Evolutionary conservation across 1,284 basidiomycete genomes (phyloP).

Genomic region (Irpex lacteus): DNA sequence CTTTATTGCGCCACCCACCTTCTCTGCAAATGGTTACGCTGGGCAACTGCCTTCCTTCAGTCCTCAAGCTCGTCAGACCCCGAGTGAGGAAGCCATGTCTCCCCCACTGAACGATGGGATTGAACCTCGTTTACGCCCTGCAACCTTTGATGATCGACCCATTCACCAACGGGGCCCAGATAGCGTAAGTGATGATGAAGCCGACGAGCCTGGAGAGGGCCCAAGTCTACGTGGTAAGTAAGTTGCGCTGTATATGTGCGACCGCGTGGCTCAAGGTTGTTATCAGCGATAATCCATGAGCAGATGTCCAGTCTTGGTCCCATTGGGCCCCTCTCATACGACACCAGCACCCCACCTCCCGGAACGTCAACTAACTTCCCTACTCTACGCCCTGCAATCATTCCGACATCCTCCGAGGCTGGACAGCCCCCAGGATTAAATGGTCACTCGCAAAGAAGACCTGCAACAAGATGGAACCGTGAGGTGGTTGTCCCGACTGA

Average conservation of each 20-base stretch:
- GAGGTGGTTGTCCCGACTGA: constrained; percentile 6
- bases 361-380: no score
- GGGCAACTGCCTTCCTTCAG: no score
- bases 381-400: no score
- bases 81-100: background rate
- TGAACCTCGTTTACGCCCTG: background rate
- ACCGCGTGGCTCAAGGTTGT: no score
- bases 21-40: no score
- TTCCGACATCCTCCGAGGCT: background rate
- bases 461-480: background rate
- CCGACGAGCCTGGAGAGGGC: background rate
- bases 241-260: no score
- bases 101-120: background rate
- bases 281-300: no score
- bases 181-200: background rate
- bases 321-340: no score
- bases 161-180: background rate
- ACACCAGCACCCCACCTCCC: no score
- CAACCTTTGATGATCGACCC: background rate
- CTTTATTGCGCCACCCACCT: no score
- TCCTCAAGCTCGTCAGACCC: background rate
- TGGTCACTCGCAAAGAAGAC: background rate
- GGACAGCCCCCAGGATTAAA: background rate
- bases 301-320: no score
- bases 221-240: background rate